Evolutionary conservation across 139 green algal genomes (phyloP), one percentile per base, ranked within the genome.

Genomic region (Chlorokybus atmophyticus): DNA sequence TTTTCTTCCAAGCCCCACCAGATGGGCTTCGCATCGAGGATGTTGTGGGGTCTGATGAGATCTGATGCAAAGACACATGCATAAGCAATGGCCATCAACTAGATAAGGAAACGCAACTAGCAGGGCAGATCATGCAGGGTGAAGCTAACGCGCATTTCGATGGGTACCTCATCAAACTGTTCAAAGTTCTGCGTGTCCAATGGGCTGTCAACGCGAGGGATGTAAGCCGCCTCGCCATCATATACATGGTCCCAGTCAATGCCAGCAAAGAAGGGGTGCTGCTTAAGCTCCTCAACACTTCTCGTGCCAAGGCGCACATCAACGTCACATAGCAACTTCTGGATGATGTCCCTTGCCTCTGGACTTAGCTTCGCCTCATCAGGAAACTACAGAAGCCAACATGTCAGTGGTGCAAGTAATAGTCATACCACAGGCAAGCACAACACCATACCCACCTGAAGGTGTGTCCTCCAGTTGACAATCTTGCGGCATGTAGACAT

Each of bases 121-220:
- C n/a, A n/a, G n/a, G n/a, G n/a, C n/a, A n/a, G n/a, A n/a, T n/a
- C n/a, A n/a, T n/a, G n/a, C n/a, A n/a, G n/a, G n/a, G n/a, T n/a
- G n/a, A n/a, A n/a, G n/a, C n/a, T n/a, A n/a, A n/a, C n/a, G n/a
- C n/a, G n/a, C n/a, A n/a, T n/a, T n/a, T n/a, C n/a, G n/a, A n/a
- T n/a, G n/a, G n/a, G n/a, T n/a, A 89, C 80, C 72, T 96, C 89
- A 21, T 94, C 86, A 66, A 95, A 97, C 52, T 87, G 65, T 63
- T 97, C 90, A 75, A 97, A 97, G 73, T 97, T 97, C 62, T 87
- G 74, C 3, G 90, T 97, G 75, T 97, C 90, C 6, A 97, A 74
- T 57, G 93, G 85, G 60, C 88, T 77, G 4, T 80, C 70, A 27
- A 96, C 75, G 2, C 59, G 53, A 1, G 90, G 90, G 49, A 73